Evolutionary conservation across 345 rosid genomes (phyloP).

Genomic region (Brassica nigra): DNA sequence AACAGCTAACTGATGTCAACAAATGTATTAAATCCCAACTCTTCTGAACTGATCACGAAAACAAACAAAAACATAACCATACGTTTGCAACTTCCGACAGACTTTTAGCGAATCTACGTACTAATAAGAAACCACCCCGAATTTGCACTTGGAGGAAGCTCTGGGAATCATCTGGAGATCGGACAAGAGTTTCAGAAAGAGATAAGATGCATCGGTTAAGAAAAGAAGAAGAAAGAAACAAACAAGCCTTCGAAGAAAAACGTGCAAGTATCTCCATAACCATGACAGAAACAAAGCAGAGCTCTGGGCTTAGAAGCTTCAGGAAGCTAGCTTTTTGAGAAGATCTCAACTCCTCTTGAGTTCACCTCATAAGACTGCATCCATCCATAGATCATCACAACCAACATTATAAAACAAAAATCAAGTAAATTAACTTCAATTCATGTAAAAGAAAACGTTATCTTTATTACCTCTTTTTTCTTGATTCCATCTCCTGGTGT

Average conservation of each 20-base stretch:
- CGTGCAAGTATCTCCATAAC: constrained; percentile 97
- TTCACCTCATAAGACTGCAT: constrained; percentile 67
- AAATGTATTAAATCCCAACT: too few species aligned
- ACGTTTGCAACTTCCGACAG: too few species aligned
- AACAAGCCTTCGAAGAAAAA: constrained; percentile 89
- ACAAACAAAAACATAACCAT: too few species aligned
- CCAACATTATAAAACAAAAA: not conserved
- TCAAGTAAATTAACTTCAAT: constrained; percentile 15
- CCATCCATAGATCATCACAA: constrained; percentile 13
- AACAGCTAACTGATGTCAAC: too few species aligned
- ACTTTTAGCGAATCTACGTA: too few species aligned
- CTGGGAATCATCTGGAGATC: too few species aligned
- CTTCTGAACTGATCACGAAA: too few species aligned
- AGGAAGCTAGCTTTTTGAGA: constrained; percentile 90
- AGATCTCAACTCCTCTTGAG: constrained; percentile 86
- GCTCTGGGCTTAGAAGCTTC: constrained; percentile 61
- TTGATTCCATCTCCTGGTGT: constrained; percentile 62
- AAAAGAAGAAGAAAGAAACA: not conserved
- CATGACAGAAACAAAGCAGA: constrained; percentile 84
- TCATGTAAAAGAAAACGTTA: not conserved
- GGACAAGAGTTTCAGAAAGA: too few species aligned
- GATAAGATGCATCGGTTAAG: not conserved
- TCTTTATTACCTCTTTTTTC: constrained; percentile 65
- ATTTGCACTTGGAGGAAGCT: too few species aligned
- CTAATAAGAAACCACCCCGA: too few species aligned